These are phyloP conservation scores for Schizophyllum commune DNA, from an alignment of 1,284 basidiomycete species.

Conservation along the genomic window DNA sequence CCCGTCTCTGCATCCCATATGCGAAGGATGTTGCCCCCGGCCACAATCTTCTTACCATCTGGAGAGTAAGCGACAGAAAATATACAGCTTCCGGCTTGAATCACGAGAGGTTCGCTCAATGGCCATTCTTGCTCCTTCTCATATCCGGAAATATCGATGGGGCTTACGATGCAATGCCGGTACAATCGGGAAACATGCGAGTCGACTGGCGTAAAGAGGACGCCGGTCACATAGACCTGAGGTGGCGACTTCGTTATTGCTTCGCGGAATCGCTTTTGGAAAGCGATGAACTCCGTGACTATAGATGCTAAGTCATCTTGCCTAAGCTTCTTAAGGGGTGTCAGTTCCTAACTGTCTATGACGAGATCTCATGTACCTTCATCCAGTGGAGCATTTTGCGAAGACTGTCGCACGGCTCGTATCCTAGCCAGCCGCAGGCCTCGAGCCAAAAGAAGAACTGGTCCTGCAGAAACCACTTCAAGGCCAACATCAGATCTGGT, in stretches of 20 bases:
- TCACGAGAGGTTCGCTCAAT: not conserved
- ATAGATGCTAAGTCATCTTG: conserved; percentile 2
- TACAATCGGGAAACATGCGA: not conserved
- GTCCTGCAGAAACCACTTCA: not conserved
- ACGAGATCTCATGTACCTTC: not conserved
- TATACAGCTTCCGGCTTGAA: not conserved
- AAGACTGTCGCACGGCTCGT: not conserved
- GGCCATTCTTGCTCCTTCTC: conserved; percentile 1
- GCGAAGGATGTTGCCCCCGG: conserved; percentile 10
- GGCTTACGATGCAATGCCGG: not conserved
- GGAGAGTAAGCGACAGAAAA: conserved; percentile 8
- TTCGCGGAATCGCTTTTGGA: conserved; percentile 8
- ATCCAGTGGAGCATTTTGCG: conserved; percentile 4
- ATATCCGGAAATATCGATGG: not conserved
- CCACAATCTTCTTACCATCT: conserved; percentile 10
- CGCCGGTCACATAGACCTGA: conserved; percentile 15
- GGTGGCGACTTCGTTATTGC: conserved; percentile 12
- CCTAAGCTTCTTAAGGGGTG: too few relatives aligned
- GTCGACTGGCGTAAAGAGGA: conserved; percentile 7
- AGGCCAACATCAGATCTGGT: not conserved
- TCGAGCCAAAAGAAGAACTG: not conserved
- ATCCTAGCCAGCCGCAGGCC: not conserved
- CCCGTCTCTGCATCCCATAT: conserved; percentile 7
- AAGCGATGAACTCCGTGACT: conserved; percentile 8
- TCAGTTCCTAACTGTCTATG: too few relatives aligned